These are phyloP conservation scores for Extremus antarcticus DNA, from an alignment of 495 filamentous ascomycete species.

Conservation along the genomic window DNA sequence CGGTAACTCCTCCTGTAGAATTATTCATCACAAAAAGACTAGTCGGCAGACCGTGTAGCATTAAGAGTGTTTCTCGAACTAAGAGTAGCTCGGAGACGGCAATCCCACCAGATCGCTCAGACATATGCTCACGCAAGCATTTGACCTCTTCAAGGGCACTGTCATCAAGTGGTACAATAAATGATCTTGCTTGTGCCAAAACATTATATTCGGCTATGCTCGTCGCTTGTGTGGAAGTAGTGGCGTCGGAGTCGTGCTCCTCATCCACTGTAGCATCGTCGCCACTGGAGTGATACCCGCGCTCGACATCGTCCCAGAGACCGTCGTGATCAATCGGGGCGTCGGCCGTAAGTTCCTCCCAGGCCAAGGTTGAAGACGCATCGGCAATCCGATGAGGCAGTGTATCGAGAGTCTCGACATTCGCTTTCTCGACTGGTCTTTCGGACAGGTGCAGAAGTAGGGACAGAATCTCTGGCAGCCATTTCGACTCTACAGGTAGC, in stretches of 20 bases:
- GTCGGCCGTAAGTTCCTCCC: conserved; percentile 63
- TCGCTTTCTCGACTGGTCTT: conserved; percentile 59
- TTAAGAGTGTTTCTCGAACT: conserved; percentile 69
- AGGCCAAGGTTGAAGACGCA: conserved; percentile 44
- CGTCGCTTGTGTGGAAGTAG: conserved; percentile 13
- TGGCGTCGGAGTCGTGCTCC: conserved; percentile 24
- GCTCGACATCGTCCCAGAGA: conserved; percentile 73
- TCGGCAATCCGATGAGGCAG: conserved; percentile 23
- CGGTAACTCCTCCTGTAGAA: conserved; percentile 13
- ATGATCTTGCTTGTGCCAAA: conserved; percentile 21
- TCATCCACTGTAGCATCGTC: conserved; percentile 30
- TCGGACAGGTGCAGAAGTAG: conserved; percentile 75
- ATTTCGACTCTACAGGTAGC: conserved; percentile 45
- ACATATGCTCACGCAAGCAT: conserved; percentile 7
- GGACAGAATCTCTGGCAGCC: conserved; percentile 68
- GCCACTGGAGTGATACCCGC: conserved; percentile 49
- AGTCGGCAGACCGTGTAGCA: conserved; percentile 72
- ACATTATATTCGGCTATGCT: conserved; percentile 9
- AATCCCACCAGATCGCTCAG: conserved; percentile 27
- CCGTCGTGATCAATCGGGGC: conserved; percentile 61
- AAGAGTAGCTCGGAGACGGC: conserved; percentile 62
- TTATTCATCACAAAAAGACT: conserved; percentile 48
- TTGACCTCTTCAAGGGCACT: conserved; percentile 39
- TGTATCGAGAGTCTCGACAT: conserved; percentile 47
- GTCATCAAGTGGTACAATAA: conserved; percentile 30